These are phyloP conservation scores for Lodderomyces beijingensis DNA, from an alignment of 1,139 yeast genomes.

Conservation along the genomic window DNA sequence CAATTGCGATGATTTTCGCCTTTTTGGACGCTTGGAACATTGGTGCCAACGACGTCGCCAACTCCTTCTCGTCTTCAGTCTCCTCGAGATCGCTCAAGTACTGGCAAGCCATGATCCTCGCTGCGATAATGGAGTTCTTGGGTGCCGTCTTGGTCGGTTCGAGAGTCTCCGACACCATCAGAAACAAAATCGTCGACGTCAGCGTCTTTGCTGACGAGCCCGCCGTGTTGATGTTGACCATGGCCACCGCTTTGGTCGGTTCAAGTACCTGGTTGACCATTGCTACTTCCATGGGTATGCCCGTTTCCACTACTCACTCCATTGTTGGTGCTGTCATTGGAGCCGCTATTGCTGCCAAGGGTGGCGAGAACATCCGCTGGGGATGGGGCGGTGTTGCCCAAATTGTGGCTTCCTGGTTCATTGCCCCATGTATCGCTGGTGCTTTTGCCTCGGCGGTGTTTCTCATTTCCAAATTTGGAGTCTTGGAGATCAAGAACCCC, in stretches of 20 bases:
- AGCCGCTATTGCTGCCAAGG: conserved; percentile 68
- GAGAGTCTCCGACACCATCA: conserved; percentile 66
- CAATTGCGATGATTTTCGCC: conserved; percentile 66
- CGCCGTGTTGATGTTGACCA: conserved; percentile 67
- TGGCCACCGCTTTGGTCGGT: conserved; percentile 74
- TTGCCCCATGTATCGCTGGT: conserved; percentile 76
- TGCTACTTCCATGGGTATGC: conserved; percentile 67
- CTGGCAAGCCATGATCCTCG: conserved; percentile 72
- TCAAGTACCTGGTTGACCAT: conserved; percentile 69
- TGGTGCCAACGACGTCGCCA: conserved; percentile 83
- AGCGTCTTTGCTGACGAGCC: conserved; percentile 49
- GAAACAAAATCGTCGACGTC: conserved; percentile 56
- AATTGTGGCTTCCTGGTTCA: conserved; percentile 77
- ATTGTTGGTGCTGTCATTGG: conserved; percentile 78
- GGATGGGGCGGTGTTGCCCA: conserved; percentile 74
- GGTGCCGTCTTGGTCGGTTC: conserved; percentile 76
- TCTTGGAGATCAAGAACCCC: conserved; percentile 53
- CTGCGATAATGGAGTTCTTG: conserved; percentile 63
- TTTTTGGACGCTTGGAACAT: conserved; percentile 79
- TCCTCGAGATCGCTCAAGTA: conserved; percentile 66
- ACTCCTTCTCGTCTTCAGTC: conserved; percentile 72
- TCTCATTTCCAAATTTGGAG: conserved; percentile 54
- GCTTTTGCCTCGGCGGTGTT: conserved; percentile 55
- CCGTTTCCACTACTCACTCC: conserved; percentile 77
- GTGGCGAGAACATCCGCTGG: conserved; percentile 58